Base-by-base conservation (phyloP, 768 basidiomycete genomes). In the Leucocoprinus sp. region DNA sequence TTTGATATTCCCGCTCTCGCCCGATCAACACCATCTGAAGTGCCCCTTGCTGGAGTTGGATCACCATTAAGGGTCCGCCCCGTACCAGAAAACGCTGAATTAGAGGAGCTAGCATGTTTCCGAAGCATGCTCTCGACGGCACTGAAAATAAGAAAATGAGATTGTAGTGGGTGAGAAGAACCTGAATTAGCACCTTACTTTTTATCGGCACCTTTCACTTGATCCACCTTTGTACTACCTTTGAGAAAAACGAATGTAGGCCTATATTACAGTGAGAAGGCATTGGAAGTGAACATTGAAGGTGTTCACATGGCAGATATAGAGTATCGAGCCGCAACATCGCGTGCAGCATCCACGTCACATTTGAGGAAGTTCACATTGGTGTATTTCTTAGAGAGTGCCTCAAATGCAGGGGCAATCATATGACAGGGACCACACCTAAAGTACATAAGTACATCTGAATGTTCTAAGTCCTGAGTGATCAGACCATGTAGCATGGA, bases 361-460 rank as follows among this genome's bases (percentile, higher is more conserved):
- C 82, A 84, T 59, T 92, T 92, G 56, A 91, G 58, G 65, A 93
- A 93, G 61, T 86, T 86, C 48, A 82, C 87, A 40, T 72, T 69
- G 18, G 64, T 66, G 58, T 84, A 80, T 54, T 85, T 66, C 54
- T 78, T 82, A 5, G 86, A 72, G 1, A 92, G 65, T 0, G 73
- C 64, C 54, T 89, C 86, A 50, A 74, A 91, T 0, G 70, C 63
- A 1, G 90, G 89, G 2, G 87, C 88, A 51, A 92, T 92, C 33
- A 72, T 71, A 61, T 87, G 85, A 58, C 88, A 92, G 27, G 89
- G 89, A 1, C 84, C 81, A 71, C 88, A 91, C 89, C 87, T 89
- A 52, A 23, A n/a, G 7, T 15, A 43, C 15, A 37, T 37, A 37
- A 24, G 28, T 7, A 12, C 1, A 18, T 5, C 5, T 22, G 1